Evolutionary conservation across 2,329 filamentous ascomycete species (phyloP), one percentile per base, ranked within the genome.

Genomic region (Beauveria pseudobassiana): DNA sequence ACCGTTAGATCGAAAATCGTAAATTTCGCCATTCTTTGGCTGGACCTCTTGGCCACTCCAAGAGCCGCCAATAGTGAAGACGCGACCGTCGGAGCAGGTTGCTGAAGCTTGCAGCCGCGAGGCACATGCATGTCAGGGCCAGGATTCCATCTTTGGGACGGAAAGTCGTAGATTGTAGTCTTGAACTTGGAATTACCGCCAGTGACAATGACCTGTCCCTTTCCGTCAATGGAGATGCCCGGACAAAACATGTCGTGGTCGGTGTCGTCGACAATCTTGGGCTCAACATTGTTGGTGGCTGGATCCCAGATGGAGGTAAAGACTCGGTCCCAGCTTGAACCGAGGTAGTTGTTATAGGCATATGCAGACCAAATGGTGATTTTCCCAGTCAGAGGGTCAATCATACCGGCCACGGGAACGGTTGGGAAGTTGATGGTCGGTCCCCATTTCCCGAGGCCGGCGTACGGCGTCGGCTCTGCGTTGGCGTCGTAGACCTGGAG

Each of bases 51-150:
- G 0, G 34, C 83, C 84, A 10, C 75, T 80, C 65, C 69, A 75
- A 0, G 80, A 83, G 4, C 84, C 84, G 20, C 84, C 84, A 43
- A 86, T 84, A 14, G 76, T 78, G 69, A 86, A 87, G 26, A 85
- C 76, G 0, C 77, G 73, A 5, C 83, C 83, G 62, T 83, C 76
- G 0, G 81, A 81, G 1, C 78, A 67, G 0, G 78, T 82, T 0
- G 77, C 72, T 0, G 78, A 77, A 0, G 81, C 71, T 56, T 86
- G 83, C 86, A 83, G 8, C 81, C 80, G 26, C 82, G 78, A 8
- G 72, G 65, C 22, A 80, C 72, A 16, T 72, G 69, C 79, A 84
- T 80, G 55, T 75, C 65, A 0, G 75, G 69, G 1, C 69, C 77
- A 5, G 68, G 65, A 4, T 67, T 69, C 76, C 79, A 84, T 1